These are phyloP conservation scores for Fusarium sp. DNA, from an alignment of 2,329 filamentous ascomycete genomes.

Conservation along the genomic window DNA sequence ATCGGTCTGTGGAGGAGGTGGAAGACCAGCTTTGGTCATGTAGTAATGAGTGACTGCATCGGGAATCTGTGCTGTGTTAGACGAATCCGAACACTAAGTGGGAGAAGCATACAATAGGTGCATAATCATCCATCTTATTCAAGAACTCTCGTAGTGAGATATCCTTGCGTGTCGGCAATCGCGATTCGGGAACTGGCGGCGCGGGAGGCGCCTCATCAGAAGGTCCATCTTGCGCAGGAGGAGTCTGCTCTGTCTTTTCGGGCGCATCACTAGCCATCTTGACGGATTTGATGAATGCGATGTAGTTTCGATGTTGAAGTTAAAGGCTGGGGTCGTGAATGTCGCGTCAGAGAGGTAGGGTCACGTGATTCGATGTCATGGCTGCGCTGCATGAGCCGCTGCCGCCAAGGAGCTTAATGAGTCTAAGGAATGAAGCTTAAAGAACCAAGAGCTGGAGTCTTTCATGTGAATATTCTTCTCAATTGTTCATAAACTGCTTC, in stretches of 20 bases:
- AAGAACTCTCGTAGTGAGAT: slow-evolving; percentile 93
- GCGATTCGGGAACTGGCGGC: slow-evolving; percentile 69
- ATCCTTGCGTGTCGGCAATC: slow-evolving; percentile 88
- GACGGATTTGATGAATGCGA: slow-evolving; percentile 35
- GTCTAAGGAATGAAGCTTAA: slow-evolving; percentile 10
- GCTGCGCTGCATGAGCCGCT: slow-evolving; percentile 7
- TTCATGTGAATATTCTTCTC: slow-evolving; percentile 2
- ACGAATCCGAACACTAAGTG: background rate
- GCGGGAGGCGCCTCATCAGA: slow-evolving; percentile 58
- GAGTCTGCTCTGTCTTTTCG: slow-evolving; percentile 52
- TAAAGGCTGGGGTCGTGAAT: slow-evolving; percentile 20
- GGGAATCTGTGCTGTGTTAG: slow-evolving; percentile 74
- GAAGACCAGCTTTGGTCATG: slow-evolving; percentile 94
- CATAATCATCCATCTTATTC: slow-evolving; percentile 97
- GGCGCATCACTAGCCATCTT: slow-evolving; percentile 57
- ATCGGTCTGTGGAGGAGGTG: slow-evolving; percentile 91
- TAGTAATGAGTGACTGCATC: slow-evolving; percentile 99
- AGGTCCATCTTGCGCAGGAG: slow-evolving; percentile 49
- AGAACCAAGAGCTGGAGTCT: slow-evolving; percentile 4
- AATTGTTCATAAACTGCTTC: slow-evolving; percentile 14
- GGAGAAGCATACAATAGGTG: slow-evolving; percentile 83
- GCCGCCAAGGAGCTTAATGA: slow-evolving; percentile 28
- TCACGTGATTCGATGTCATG: slow-evolving; percentile 48
- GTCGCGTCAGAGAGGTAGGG: slow-evolving; percentile 32
- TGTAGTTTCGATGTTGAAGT: slow-evolving; percentile 32